Evolutionary conservation across 1,284 basidiomycete genomes (phyloP).

Genomic region (Sporisorium reilianum): DNA sequence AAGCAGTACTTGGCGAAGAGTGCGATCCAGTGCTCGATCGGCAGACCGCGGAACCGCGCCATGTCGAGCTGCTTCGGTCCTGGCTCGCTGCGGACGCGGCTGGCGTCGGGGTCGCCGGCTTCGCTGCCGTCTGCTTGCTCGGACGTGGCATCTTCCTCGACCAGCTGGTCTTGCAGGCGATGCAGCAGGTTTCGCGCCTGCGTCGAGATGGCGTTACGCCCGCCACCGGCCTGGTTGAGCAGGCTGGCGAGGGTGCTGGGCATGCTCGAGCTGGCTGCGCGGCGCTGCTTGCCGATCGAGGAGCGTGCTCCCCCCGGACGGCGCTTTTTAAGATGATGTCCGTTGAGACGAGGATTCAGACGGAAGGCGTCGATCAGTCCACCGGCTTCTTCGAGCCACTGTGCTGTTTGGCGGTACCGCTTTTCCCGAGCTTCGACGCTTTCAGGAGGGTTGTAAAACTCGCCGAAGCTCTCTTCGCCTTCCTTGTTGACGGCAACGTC

Average conservation of each 20-base stretch:
- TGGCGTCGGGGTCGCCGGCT: constrained; percentile 71
- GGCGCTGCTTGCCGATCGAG: constrained; percentile 17
- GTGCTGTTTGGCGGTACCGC: constrained; percentile 68
- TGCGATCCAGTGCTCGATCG: constrained; percentile 85
- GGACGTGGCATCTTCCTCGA: constrained; percentile 70
- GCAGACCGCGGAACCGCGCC: constrained; percentile 79
- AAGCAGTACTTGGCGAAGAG: constrained; percentile 86
- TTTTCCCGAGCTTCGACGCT: constrained; percentile 25
- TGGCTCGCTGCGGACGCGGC: constrained; percentile 45
- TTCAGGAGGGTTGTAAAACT: constrained; percentile 21
- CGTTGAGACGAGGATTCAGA: constrained; percentile 74
- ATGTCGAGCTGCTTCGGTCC: constrained; percentile 43
- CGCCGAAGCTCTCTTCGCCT: constrained; percentile 23
- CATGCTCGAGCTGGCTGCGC: not conserved
- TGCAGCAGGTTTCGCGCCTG: constrained; percentile 81
- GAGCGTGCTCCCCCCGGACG: constrained; percentile 16
- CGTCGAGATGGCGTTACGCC: constrained; percentile 72
- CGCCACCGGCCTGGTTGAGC: constrained; percentile 29
- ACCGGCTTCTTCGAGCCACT: constrained; percentile 85
- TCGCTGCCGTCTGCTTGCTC: constrained; percentile 67
- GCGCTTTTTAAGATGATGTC: constrained; percentile 22
- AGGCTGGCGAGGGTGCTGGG: constrained; percentile 20
- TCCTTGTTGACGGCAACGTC: constrained; percentile 56
- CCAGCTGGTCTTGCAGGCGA: constrained; percentile 79
- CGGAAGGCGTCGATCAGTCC: constrained; percentile 88